Base-by-base conservation (phyloP, 192 early-diverging fungal species). In the Mortierella hygrophila region DNA sequence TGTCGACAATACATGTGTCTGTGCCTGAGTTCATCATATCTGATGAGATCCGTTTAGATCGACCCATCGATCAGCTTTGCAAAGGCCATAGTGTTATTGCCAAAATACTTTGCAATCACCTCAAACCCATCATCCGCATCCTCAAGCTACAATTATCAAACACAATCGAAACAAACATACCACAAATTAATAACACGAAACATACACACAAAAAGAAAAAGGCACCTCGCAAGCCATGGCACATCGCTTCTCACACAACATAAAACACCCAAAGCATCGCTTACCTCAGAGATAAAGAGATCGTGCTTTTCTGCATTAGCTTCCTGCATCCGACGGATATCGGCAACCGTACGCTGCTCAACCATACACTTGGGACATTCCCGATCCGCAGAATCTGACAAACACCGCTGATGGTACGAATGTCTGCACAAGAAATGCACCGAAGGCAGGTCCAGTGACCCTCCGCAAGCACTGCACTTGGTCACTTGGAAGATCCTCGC, bases 381-480 rank as follows among this genome's bases (percentile, higher is more conserved):
- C 26, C 90, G 82, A 38, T 93, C 92, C 13, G 84, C 69, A 52
- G 86, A 79, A 69, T 93, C 92, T 21, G 89, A 83, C 37, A 93
- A 71, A 69, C 92, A 93, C n/a, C 97, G 88, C 81, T 96, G 94
- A 88, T 99, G 98, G 83, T 95, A 99, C 63, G 97, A 96, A 79
- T 99, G 98, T 76, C 95, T 92, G 90, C 98, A 99, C 80, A 98
- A 82, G 84, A 98, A 99, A 78, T 98, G 97, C 0, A 99, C 91
- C 41, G 95, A 94, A 0, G 98, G 98, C 74, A 99, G 79, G 72
- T 99, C 97, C 44, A 99, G 83, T 65, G 91, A 92, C 1, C 92
- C 91, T 69, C 92, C 92, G 76, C 96, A 96, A 4, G 88, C 83
- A 68, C 91, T 91, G 88, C 96, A 95, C 77, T 95, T 94, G 65